A percentile compares a stretch with the other conserved stretches of the same genome.
These are phyloP conservation scores for Salix caprea DNA, from an alignment of 345 rosid species.

Conservation along the genomic window DNA sequence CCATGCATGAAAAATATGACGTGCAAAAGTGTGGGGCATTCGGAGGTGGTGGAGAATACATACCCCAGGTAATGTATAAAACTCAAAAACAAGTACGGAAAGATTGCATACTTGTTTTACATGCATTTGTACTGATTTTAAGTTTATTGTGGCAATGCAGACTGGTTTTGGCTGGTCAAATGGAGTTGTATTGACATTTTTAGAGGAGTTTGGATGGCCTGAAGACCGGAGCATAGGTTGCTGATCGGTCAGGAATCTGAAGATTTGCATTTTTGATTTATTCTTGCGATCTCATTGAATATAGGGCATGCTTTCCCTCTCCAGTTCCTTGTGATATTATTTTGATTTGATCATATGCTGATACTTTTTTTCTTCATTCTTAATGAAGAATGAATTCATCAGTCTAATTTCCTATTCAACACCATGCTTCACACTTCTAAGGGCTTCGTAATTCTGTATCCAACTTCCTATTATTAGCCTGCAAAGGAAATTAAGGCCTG, in stretches of 20 bases:
- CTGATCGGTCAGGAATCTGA: background rate
- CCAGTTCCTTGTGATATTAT: background rate
- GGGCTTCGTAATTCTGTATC: background rate
- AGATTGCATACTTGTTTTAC: conserved; percentile 33
- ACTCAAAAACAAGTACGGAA: background rate
- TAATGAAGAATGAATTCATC: background rate
- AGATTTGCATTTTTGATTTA: background rate
- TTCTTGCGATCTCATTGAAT: background rate
- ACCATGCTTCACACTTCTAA: background rate
- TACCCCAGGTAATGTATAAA: conserved; percentile 52
- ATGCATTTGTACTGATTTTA: background rate
- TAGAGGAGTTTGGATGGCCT: conserved; percentile 97
- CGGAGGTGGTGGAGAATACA: conserved; percentile 72
- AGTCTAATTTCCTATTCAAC: background rate
- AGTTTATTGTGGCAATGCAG: conserved; percentile 34
- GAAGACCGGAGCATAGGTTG: conserved; percentile 42
- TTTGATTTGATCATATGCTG: background rate
- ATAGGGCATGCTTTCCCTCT: background rate
- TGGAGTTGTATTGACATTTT: conserved; percentile 72
- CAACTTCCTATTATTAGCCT: background rate
- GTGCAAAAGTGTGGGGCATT: conserved; percentile 47
- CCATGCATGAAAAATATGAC: conserved; percentile 49
- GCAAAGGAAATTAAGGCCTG: too few relatives aligned
- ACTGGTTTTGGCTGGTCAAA: conserved; percentile 98
- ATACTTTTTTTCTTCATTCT: too few relatives aligned